Percentiles rank a stretch among this genome's conserved stretches.
phyloP scores from a whole-genome alignment of 352 stramenopile species.

The Plasmopara viticola region DNA sequence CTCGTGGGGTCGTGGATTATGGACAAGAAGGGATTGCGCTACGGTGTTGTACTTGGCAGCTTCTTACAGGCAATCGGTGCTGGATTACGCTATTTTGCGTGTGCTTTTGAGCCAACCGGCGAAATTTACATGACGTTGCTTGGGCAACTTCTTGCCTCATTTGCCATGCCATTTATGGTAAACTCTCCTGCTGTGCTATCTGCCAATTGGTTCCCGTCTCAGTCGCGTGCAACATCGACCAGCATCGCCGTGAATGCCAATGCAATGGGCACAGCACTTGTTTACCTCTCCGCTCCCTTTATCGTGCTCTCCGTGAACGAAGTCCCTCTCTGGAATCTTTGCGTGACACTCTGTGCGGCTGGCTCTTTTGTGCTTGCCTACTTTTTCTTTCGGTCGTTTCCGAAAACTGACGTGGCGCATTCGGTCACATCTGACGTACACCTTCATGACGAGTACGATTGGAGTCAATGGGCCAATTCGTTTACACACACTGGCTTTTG shows the following conservation, averaged over 20 bases:
- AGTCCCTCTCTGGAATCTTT: constrained; percentile 43
- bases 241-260: constrained; percentile 75
- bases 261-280: constrained; percentile 53
- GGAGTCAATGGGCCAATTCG: constrained; percentile 55
- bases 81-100: constrained; percentile 38
- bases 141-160: constrained; percentile 53
- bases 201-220: constrained; percentile 68
- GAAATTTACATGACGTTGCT: constrained; percentile 44
- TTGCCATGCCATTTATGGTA: constrained; percentile 84
- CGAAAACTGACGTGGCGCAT: constrained; percentile 25
- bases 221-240: constrained; percentile 54
- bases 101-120: constrained; percentile 13
- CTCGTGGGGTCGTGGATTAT: constrained; percentile 78
- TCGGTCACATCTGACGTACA: constrained; percentile 52
- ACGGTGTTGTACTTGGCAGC: constrained; percentile 50
- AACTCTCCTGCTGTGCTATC: constrained; percentile 70
- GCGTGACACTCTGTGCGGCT: constrained; percentile 30
- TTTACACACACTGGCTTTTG: constrained; percentile 60
- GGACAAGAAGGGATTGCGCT: constrained; percentile 66
- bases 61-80: constrained; percentile 50
- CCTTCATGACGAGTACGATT: constrained; percentile 64
- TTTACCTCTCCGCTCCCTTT: constrained; percentile 53
- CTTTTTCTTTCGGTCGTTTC: constrained; percentile 45
- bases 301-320: constrained; percentile 32
- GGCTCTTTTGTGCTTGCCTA: constrained; percentile 20